Conservation (phyloP, 2,329 filamentous ascomycete species). For the Colletotrichum godetiae region DNA sequence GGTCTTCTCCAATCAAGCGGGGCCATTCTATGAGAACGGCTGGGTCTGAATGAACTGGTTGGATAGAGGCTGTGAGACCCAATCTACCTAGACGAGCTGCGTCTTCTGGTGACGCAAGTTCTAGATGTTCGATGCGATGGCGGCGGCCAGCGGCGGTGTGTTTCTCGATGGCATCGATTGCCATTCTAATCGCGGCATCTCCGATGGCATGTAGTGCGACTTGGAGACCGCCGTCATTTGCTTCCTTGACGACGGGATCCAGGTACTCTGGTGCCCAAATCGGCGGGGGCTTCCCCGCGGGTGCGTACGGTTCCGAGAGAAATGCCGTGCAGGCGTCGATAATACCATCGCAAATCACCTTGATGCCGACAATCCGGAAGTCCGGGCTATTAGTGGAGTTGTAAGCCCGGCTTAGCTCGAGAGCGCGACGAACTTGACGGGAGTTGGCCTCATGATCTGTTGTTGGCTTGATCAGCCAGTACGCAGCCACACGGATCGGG, state of each 20-base stretch:
- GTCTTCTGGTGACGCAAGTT: constrained; percentile 66
- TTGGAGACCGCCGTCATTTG: constrained; percentile 65
- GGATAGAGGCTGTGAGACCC: constrained; percentile 70
- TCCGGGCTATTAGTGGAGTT: constrained; percentile 49
- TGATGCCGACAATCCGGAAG: constrained; percentile 68
- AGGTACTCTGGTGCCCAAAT: constrained; percentile 67
- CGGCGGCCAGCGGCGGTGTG: constrained; percentile 57
- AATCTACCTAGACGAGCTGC: constrained; percentile 65
- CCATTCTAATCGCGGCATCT: constrained; percentile 67
- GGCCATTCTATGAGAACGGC: constrained; percentile 72
- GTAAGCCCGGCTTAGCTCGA: constrained; percentile 49
- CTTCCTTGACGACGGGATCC: constrained; percentile 63
- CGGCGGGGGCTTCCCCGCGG: constrained; percentile 57
- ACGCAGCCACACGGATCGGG: constrained; percentile 53
- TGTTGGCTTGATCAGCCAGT: constrained; percentile 55
- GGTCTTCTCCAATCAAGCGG: constrained; percentile 62
- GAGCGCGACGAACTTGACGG: constrained; percentile 51
- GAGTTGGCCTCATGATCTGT: constrained; percentile 45
- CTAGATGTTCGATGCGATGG: constrained; percentile 74
- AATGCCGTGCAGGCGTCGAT: constrained; percentile 74
- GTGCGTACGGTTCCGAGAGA: constrained; percentile 68
- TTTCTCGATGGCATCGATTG: constrained; percentile 65
- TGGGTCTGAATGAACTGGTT: constrained; percentile 70
- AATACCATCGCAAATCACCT: constrained; percentile 73
- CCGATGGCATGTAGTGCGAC: constrained; percentile 75